phyloP scores from a whole-genome alignment of 2,329 filamentous ascomycete species.

The Bipolaris victoriae region DNA sequence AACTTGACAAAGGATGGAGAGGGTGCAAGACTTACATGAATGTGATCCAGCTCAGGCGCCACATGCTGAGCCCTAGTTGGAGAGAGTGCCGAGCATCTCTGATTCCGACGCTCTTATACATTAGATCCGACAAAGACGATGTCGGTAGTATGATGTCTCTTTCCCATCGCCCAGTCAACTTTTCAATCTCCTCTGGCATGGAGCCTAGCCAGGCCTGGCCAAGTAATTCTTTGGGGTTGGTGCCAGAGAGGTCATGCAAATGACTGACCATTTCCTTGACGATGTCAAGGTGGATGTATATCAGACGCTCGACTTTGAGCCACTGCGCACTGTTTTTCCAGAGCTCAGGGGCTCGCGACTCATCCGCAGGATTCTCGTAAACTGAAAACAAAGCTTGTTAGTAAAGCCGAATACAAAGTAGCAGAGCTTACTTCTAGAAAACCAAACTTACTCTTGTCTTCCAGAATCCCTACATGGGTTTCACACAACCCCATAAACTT shows the following conservation, averaged over 20 bases:
- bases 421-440: too few species aligned
- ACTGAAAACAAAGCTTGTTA: conserved; percentile 35
- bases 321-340: conserved; percentile 59
- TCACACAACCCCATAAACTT: conserved; percentile 54
- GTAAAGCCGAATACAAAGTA: background rate
- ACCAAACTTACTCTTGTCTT: conserved; percentile 34
- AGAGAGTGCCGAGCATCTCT: conserved; percentile 58
- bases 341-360: conserved; percentile 58
- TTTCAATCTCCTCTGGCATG: conserved; percentile 52
- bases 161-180: conserved; percentile 55
- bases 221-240: conserved; percentile 31
- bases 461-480: conserved; percentile 57
- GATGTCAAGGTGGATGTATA: conserved; percentile 58
- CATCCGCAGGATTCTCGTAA: conserved; percentile 61
- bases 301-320: conserved; percentile 60
- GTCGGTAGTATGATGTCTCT: conserved; percentile 60
- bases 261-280: conserved; percentile 55
- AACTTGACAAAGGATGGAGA: background rate
- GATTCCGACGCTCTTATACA: conserved; percentile 62
- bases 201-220: conserved; percentile 51
- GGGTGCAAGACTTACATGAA: conserved; percentile 62
- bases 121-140: conserved; percentile 56
- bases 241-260: conserved; percentile 51
- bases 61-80: conserved; percentile 58
- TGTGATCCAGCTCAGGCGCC: conserved; percentile 69